Evolutionary conservation across 441 rosid genomes (phyloP).

Genomic region (Adansonia gregorii): DNA sequence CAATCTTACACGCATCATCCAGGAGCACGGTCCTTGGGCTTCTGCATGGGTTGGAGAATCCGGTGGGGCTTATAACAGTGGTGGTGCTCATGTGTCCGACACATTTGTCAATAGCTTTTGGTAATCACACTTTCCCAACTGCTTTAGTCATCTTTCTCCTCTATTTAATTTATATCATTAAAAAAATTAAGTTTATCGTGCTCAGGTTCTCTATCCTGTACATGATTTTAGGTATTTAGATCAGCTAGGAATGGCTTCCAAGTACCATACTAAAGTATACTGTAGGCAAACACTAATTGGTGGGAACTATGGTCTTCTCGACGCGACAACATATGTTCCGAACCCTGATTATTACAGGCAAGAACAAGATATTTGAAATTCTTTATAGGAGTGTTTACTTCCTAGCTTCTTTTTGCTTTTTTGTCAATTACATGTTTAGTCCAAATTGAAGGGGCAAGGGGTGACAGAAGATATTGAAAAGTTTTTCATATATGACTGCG

Average conservation of each 20-base stretch:
- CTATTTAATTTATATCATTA: not conserved
- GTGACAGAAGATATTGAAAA: not conserved
- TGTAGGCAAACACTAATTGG: slow-evolving; percentile 94
- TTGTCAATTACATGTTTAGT: not conserved
- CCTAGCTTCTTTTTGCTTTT: not conserved
- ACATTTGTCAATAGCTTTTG: slow-evolving; percentile 93
- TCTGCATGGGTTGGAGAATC: slow-evolving; percentile 99
- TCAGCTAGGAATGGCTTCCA: slow-evolving; percentile 94
- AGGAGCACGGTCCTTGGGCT: slow-evolving; percentile 77
- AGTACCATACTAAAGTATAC: slow-evolving; percentile 79
- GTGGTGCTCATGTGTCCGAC: slow-evolving; percentile 80
- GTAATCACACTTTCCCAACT: slow-evolving; percentile 40
- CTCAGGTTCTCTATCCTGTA: not conserved
- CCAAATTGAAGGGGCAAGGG: not conserved
- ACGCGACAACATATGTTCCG: slow-evolving; percentile 64
- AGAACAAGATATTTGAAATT: slow-evolving; percentile 33
- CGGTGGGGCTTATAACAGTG: slow-evolving; percentile 98
- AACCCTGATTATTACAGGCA: slow-evolving; percentile 97
- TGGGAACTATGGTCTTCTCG: slow-evolving; percentile 86
- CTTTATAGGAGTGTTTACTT: not conserved
- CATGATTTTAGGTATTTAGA: slow-evolving; percentile 75
- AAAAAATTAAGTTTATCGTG: not conserved
- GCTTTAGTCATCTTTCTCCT: not conserved
- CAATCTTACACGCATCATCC: slow-evolving; percentile 54
- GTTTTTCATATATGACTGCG: not conserved